Evolutionary conservation across 768 basidiomycete genomes (phyloP).

Genomic region (Psilocybe subaeruginosa): DNA sequence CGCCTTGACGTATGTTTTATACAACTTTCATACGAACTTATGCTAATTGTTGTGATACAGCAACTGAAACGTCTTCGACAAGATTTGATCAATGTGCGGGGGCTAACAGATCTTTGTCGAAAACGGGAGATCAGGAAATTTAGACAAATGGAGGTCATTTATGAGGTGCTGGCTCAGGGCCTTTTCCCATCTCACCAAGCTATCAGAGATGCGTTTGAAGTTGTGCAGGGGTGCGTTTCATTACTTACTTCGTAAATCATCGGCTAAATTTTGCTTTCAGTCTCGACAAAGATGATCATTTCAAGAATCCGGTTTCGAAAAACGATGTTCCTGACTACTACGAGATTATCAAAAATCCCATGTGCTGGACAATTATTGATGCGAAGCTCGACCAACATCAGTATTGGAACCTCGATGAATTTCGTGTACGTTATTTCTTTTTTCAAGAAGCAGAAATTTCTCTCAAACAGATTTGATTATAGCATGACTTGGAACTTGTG

Average conservation of each 20-base stretch:
- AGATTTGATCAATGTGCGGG: slow-evolving; percentile 77
- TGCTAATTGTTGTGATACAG: slow-evolving; percentile 26
- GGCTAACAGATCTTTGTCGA: slow-evolving; percentile 65
- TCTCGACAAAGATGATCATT: slow-evolving; percentile 72
- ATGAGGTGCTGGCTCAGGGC: slow-evolving; percentile 60
- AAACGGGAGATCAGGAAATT: slow-evolving; percentile 86
- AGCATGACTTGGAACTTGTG: slow-evolving; percentile 87
- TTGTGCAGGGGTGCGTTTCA: slow-evolving; percentile 63
- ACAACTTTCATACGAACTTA: not conserved
- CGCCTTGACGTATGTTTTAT: slow-evolving; percentile 72
- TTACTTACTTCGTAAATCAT: not conserved
- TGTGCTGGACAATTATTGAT: slow-evolving; percentile 88
- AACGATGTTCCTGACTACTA: slow-evolving; percentile 89
- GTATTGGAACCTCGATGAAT: slow-evolving; percentile 77
- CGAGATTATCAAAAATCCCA: slow-evolving; percentile 81
- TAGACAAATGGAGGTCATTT: slow-evolving; percentile 65
- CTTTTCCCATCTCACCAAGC: slow-evolving; percentile 69
- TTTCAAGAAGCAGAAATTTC: not conserved
- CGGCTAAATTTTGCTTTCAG: slow-evolving; percentile 38
- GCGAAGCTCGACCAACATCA: slow-evolving; percentile 79
- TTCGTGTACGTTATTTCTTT: slow-evolving; percentile 53
- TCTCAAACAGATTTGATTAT: not conserved
- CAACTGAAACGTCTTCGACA: slow-evolving; percentile 64
- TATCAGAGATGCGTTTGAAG: slow-evolving; percentile 68
- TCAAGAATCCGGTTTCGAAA: slow-evolving; percentile 82